Percentiles rank a stretch among this genome's conserved stretches.
phyloP scores from a whole-genome alignment of 176 grass and related monocot genomes.

The sorghum (Sorghum bicolor) region DNA sequence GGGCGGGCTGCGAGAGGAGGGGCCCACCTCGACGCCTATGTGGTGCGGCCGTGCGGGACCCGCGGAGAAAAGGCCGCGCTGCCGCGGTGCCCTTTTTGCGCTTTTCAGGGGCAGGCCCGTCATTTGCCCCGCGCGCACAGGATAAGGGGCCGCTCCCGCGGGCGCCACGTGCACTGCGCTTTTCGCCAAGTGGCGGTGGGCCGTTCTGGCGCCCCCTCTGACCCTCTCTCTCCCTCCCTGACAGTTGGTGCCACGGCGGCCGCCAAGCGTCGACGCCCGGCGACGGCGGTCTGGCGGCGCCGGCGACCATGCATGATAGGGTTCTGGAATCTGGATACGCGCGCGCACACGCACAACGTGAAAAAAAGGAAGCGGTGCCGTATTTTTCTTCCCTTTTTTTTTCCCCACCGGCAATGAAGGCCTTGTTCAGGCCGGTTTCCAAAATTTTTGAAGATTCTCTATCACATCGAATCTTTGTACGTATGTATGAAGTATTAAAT shows the following conservation, averaged over 20 bases:
- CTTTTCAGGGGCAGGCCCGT: constrained; percentile 42
- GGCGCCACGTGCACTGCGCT: constrained; percentile 32
- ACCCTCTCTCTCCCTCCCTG: no score
- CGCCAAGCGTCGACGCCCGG: neutral
- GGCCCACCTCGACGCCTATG: neutral
- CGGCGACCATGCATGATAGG: neutral
- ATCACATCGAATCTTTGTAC: no score
- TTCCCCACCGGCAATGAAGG: no score
- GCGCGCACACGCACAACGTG: neutral
- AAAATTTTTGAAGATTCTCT: no score
- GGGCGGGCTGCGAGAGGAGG: neutral
- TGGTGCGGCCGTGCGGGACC: neutral
- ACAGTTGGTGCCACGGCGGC: neutral
- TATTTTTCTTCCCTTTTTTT: neutral
- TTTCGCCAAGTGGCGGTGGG: constrained; percentile 37
- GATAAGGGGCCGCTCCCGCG: constrained; percentile 21
- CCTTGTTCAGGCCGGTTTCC: no score
- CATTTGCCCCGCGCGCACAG: neutral
- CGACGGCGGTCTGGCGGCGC: neutral
- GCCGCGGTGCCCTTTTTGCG: constrained; percentile 41
- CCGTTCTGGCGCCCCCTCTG: neutral
- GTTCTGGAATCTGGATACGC: neutral
- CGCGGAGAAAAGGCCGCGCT: neutral
- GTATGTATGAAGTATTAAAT: no score
- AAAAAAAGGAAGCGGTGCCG: neutral